Percentiles rank a stretch among this genome's conserved stretches.
These are phyloP conservation scores for Dioszegia crocea DNA, from an alignment of 768 basidiomycete genomes.

Conservation along the genomic window DNA sequence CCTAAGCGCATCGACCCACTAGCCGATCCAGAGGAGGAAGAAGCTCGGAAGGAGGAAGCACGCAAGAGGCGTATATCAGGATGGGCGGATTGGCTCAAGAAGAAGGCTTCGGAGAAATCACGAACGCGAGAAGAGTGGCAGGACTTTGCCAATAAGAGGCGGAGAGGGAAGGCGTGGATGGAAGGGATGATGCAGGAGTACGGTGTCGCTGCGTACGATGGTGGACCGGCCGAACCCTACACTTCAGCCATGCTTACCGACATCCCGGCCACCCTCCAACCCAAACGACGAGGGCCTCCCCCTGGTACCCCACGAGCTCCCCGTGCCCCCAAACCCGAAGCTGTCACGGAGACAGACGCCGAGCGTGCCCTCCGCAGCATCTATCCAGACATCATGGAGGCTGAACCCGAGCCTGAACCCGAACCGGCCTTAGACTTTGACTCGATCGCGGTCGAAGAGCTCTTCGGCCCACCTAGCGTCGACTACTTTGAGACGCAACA, in stretches of 20 bases:
- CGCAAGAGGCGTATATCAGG: conserved; percentile 16
- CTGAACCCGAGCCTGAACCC: no score
- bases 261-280: conserved; percentile 1
- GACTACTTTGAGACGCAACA: conserved; percentile 7
- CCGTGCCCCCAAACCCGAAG: background rate
- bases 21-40: background rate
- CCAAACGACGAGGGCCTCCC: conserved; percentile 8
- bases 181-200: conserved; percentile 24
- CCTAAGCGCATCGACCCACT: no score
- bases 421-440: conserved; percentile 1
- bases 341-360: conserved; percentile 1
- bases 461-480: background rate
- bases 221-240: conserved; percentile 8
- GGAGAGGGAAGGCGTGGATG: conserved; percentile 24
- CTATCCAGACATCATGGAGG: conserved; percentile 2
- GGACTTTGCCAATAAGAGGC: conserved; percentile 19
- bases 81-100: conserved; percentile 26
- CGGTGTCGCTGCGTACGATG: conserved; percentile 12
- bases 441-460: background rate
- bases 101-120: conserved; percentile 18
- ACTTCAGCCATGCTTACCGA: background rate
- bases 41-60: conserved; percentile 7
- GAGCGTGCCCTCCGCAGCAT: conserved; percentile 3
- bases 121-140: conserved; percentile 24
- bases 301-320: conserved; percentile 8